Base-by-base conservation (phyloP, 202 grass and related monocot species). In the Setaria italica region DNA sequence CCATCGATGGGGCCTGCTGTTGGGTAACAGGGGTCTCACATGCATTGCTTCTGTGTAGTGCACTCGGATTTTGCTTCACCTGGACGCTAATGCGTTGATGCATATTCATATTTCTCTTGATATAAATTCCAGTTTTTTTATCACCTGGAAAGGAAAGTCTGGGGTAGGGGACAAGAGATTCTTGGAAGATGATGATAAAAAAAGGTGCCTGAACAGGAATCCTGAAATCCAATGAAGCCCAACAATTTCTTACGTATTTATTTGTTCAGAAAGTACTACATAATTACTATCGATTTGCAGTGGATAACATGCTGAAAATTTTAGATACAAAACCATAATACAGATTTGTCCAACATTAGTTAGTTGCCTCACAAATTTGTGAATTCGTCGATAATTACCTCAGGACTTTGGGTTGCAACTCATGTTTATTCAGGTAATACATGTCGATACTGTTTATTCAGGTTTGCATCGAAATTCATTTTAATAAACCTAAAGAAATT, bases 41-140 rank as follows among this genome's bases (percentile, higher is more conserved):
- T 59, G n/a, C 48, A 33, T 84, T 80, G 75, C 75, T 84, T 79
- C 29, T 76, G 11, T 77, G 1, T 6, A 21, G 39, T 63, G 47
- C 57, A 9, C 53, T 58, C 10, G 4, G 37, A 14, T 63, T 48
- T 83, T 83, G 25, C 80, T 83, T 83, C 12, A 51, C n/a, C 25
- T 8, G 5, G 74, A 79, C 37, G 82, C 73, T 69, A 34, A 85
- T 65, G 20, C 70, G 2, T 33, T 37, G 39, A 30, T 77, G 70
- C 71, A 69, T 54, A 70, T 82, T 65, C 63, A 70, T 75, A 21
- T 29, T 56, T 5, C 42, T 60, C 17, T 5, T 25, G 25, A 21
- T 13, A 67, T 25, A 25, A 7, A 57, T 58, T 46, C 3, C 21
- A 8, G 19, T 81, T 69, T 11, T 11, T 17, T 29, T 17, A 54